phyloP scores from a whole-genome alignment of 2,329 filamentous ascomycete genomes.

The Stemphylium lycopersici region DNA sequence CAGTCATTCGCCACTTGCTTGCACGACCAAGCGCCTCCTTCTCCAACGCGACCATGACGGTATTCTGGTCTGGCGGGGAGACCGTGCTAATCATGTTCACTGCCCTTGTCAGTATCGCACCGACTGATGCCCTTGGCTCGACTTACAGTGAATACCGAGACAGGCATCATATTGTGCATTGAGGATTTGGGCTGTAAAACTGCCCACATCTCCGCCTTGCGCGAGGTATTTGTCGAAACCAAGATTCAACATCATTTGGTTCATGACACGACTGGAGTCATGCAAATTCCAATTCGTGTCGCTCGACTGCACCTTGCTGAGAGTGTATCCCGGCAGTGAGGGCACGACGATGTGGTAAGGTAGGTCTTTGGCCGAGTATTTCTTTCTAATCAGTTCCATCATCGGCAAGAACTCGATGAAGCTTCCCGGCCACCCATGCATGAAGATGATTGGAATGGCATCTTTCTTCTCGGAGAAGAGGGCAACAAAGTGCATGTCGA shows the following conservation, averaged over 20 bases:
- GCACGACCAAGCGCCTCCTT: conserved; percentile 17
- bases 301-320: conserved; percentile 55
- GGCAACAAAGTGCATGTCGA: conserved; percentile 61
- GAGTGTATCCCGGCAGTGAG: conserved; percentile 62
- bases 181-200: conserved; percentile 52
- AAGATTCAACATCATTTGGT: conserved; percentile 61
- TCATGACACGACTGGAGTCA: conserved; percentile 54
- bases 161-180: conserved; percentile 53
- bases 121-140: background rate
- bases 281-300: conserved; percentile 53
- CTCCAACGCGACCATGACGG: conserved; percentile 26
- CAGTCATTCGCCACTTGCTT: conserved; percentile 48
- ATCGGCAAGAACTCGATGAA: conserved; percentile 65
- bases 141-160: conserved; percentile 50
- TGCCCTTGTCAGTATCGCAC: conserved; percentile 12
- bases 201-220: conserved; percentile 65
- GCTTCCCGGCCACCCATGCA: conserved; percentile 64
- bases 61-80: conserved; percentile 21
- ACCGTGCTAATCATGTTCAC: conserved; percentile 33
- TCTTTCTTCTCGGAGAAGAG: conserved; percentile 61
- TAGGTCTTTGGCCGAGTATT: conserved; percentile 57
- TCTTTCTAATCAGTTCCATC: conserved; percentile 53
- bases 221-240: conserved; percentile 63
- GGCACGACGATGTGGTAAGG: conserved; percentile 66
- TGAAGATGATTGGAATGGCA: conserved; percentile 59